Evolutionary conservation across 1,284 basidiomycete genomes (phyloP).

Genomic region (Ceratobasidium papillatum): DNA sequence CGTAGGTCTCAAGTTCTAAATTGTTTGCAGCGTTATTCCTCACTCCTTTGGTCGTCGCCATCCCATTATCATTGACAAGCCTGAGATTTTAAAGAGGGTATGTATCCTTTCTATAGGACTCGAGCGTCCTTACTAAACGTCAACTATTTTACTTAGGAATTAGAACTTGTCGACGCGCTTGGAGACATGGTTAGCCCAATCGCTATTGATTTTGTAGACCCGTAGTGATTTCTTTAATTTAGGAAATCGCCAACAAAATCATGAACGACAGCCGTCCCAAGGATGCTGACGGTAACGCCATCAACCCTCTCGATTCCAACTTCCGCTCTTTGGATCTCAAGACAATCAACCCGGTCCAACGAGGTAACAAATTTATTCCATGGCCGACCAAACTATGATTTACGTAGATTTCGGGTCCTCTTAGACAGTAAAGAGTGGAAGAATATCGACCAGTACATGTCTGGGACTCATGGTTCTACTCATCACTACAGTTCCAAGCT

Average conservation of each 20-base stretch:
- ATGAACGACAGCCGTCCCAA: slow-evolving; percentile 26
- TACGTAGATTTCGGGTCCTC: not conserved
- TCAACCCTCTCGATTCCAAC: slow-evolving; percentile 67
- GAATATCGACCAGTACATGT: slow-evolving; percentile 61
- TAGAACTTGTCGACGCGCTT: slow-evolving; percentile 71
- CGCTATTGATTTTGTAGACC: not conserved
- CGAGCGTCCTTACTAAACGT: not conserved
- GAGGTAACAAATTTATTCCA: not conserved
- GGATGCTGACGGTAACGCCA: slow-evolving; percentile 31
- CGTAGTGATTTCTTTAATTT: slow-evolving; percentile 17
- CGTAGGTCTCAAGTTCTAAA: not conserved
- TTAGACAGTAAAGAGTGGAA: slow-evolving; percentile 59
- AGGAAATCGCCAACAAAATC: slow-evolving; percentile 68
- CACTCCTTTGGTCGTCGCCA: slow-evolving; percentile 43
- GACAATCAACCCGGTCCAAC: slow-evolving; percentile 61
- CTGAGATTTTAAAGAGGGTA: slow-evolving; percentile 35
- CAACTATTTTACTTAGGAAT: slow-evolving; percentile 55
- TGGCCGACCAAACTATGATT: not conserved
- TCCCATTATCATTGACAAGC: slow-evolving; percentile 43
- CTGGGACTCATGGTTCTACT: slow-evolving; percentile 50
- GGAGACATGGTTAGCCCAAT: slow-evolving; percentile 49
- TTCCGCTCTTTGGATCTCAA: slow-evolving; percentile 64
- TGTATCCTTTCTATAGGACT: not conserved
- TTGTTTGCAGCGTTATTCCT: slow-evolving; percentile 42
- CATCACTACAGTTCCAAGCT: slow-evolving; percentile 35